Conservation (phyloP, 2,329 filamentous ascomycete genomes). For the Epichloe festucae region DNA sequence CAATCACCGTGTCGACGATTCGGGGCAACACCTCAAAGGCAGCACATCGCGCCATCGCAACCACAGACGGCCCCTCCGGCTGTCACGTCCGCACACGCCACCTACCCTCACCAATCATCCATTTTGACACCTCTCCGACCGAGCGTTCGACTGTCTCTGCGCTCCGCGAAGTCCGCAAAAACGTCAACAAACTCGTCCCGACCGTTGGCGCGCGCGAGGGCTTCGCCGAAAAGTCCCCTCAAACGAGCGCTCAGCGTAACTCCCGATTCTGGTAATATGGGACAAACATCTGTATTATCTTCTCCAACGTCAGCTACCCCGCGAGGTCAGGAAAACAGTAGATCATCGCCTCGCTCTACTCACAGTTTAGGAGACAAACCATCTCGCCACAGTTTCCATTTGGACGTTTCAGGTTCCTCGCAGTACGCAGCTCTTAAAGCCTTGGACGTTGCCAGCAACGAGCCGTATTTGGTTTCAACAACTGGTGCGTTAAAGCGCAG, state of each 20-base stretch:
- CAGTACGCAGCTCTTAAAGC: conserved; percentile 38
- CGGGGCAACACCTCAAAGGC: conserved; percentile 23
- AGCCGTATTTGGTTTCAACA: conserved; percentile 19
- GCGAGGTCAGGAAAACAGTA: conserved; percentile 32
- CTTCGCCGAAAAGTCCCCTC: conserved; percentile 68
- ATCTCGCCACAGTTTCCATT: conserved; percentile 41
- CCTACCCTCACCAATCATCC: conserved; percentile 28
- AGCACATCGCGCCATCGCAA: conserved; percentile 18
- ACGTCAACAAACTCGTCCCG: conserved; percentile 37
- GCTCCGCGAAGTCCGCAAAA: conserved; percentile 48
- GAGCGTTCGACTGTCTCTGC: conserved; percentile 52
- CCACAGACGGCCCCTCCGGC: conserved; percentile 24
- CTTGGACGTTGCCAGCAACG: conserved; percentile 28
- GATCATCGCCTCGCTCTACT: conserved; percentile 21
- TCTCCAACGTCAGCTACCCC: conserved; percentile 22
- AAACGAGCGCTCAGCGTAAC: conserved; percentile 63
- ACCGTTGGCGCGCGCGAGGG: conserved; percentile 47
- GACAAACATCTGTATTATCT: conserved; percentile 32
- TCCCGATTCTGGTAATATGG: conserved; percentile 56
- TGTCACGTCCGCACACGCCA: conserved; percentile 16
- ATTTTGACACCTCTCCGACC: conserved; percentile 53
- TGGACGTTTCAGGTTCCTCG: conserved; percentile 42
- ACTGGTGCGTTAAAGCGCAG: conserved; percentile 85
- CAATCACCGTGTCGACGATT: conserved; percentile 39
- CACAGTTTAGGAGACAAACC: conserved; percentile 28